These are phyloP conservation scores for Saccharomycopsis sp. DNA, from an alignment of 805 yeast genomes.

Conservation along the genomic window DNA sequence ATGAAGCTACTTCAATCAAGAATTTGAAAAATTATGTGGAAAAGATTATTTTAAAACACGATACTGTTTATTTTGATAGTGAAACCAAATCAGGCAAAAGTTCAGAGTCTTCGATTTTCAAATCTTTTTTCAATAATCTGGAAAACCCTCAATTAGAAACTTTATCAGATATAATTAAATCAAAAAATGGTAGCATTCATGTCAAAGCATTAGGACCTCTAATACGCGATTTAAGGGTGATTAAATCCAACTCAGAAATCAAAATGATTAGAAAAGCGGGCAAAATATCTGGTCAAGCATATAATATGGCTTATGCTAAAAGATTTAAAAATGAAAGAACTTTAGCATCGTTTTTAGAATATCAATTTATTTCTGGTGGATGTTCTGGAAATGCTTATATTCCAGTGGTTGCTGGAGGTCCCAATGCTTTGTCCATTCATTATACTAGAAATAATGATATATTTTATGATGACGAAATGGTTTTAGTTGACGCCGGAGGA, in stretches of 20 bases:
- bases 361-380: conserved; percentile 75
- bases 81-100: not conserved
- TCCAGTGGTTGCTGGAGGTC: conserved; percentile 95
- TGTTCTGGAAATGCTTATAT: conserved; percentile 85
- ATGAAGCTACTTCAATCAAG: conserved; percentile 47
- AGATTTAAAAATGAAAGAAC: conserved; percentile 65
- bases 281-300: conserved; percentile 71
- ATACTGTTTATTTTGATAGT: conserved; percentile 44
- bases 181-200: conserved; percentile 24
- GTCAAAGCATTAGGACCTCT: conserved; percentile 34
- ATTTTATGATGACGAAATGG: conserved; percentile 67
- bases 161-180: conserved; percentile 22
- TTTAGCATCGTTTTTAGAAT: conserved; percentile 70
- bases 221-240: conserved; percentile 43
- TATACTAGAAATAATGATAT: conserved; percentile 87
- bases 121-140: conserved; percentile 14
- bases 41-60: conserved; percentile 37
- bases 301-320: conserved; percentile 68
- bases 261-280: conserved; percentile 75
- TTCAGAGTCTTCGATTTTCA: conserved; percentile 4
- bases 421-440: conserved; percentile 83
- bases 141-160: conserved; percentile 22
- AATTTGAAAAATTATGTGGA: conserved; percentile 33
- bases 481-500: conserved; percentile 93
- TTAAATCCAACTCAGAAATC: conserved; percentile 72